Evolutionary conservation across 2,329 filamentous ascomycete genomes (phyloP).

Genomic region (Neopestalotiopsis clavispora): DNA sequence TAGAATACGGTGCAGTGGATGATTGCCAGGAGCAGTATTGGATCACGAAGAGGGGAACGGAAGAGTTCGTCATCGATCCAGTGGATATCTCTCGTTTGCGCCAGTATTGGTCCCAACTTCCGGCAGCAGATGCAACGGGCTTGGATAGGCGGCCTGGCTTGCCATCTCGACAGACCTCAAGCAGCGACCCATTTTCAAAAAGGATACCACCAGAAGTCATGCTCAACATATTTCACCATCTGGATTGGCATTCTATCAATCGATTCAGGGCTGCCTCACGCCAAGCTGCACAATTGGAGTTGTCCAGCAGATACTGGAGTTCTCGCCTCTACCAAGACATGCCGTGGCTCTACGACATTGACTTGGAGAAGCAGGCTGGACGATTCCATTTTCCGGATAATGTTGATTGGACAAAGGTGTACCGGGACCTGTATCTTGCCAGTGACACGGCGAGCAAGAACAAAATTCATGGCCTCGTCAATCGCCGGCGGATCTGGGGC

Average conservation of each 20-base stretch:
- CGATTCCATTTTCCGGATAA: background rate
- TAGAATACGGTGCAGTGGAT: background rate
- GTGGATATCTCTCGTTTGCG: background rate
- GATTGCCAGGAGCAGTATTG: conserved; percentile 7
- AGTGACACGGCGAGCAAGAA: background rate
- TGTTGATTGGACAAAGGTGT: background rate
- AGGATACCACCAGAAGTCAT: background rate
- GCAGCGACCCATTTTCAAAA: background rate
- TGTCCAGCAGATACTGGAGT: background rate
- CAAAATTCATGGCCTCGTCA: background rate
- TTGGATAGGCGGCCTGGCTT: background rate
- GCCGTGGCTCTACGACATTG: conserved; percentile 3
- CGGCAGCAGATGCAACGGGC: background rate
- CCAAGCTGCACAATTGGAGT: background rate
- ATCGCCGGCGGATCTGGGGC: conserved; percentile 6
- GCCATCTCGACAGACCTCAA: background rate
- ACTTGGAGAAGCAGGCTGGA: background rate
- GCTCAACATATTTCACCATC: background rate
- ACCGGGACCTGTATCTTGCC: background rate
- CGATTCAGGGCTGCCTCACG: background rate
- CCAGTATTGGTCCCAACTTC: background rate
- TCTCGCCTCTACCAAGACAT: conserved; percentile 1
- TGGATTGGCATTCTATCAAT: background rate
- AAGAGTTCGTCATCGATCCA: background rate
- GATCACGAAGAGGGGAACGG: background rate